phyloP scores from a whole-genome alignment of 73 alveolate species.

The Tetrahymena thermophila region DNA sequence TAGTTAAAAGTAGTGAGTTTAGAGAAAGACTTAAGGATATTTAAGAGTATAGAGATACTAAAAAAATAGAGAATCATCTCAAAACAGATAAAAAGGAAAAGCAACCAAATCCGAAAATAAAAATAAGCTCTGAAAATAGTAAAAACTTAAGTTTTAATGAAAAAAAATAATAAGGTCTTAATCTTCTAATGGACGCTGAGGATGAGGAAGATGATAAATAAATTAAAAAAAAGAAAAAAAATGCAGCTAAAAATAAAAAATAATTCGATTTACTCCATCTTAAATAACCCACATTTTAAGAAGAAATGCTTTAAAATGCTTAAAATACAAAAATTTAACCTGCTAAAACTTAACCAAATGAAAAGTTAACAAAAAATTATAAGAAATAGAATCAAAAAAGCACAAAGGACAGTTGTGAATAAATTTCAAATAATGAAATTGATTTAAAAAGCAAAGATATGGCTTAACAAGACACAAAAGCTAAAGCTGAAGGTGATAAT shows the following conservation, averaged over 20 bases:
- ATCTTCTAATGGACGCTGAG: neutral
- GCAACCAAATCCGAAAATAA: neutral
- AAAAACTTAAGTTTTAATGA: neutral
- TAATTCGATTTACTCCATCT: neutral
- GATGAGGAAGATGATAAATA: neutral
- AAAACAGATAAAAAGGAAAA: neutral
- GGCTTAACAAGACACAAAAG: too few relatives aligned
- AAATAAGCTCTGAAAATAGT: neutral
- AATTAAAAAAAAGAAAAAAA: neutral
- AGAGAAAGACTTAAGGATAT: neutral
- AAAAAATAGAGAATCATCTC: neutral
- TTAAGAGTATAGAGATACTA: neutral
- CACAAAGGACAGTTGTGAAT: neutral
- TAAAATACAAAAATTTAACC: neutral
- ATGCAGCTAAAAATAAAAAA: neutral
- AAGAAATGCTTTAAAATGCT: neutral
- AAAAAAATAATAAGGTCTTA: neutral
- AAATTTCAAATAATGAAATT: too few relatives aligned
- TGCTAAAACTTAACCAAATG: neutral
- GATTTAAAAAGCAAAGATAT: neutral
- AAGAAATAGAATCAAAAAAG: neutral
- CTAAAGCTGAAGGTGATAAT: neutral
- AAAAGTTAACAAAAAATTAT: neutral
- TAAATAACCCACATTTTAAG: neutral
- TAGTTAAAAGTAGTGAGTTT: neutral